Conservation (phyloP, 1,284 basidiomycete species). For the Gomphus sp. region DNA sequence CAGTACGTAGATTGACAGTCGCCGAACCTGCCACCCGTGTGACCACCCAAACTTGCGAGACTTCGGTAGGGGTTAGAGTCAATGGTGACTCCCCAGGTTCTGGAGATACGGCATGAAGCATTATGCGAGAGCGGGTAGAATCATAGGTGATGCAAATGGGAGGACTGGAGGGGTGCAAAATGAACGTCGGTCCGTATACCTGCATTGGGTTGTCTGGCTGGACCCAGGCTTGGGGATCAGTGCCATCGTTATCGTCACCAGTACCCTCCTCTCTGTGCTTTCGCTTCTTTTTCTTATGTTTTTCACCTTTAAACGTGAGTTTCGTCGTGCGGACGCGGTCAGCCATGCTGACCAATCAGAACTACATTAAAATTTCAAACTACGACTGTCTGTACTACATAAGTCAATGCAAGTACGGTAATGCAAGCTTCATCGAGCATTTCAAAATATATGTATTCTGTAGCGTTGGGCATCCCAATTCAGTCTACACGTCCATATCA, state of each 20-base stretch:
- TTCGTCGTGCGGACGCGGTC: slow-evolving; percentile 54
- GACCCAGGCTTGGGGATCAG: slow-evolving; percentile 70
- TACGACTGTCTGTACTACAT: not conserved
- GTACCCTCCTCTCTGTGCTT: slow-evolving; percentile 48
- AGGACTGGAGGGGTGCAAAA: slow-evolving; percentile 69
- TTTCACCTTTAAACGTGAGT: slow-evolving; percentile 84
- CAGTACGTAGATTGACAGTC: slow-evolving; percentile 76
- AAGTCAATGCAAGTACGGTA: too few species aligned
- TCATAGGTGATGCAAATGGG: slow-evolving; percentile 72
- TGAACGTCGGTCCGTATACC: slow-evolving; percentile 77
- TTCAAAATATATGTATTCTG: too few species aligned
- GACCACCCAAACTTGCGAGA: slow-evolving; percentile 82
- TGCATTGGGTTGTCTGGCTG: slow-evolving; percentile 59
- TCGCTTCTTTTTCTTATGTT: slow-evolving; percentile 64
- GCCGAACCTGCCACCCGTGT: slow-evolving; percentile 72
- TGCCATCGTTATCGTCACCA: slow-evolving; percentile 44
- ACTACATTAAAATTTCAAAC: not conserved
- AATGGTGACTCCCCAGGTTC: slow-evolving; percentile 29
- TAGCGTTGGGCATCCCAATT: not conserved
- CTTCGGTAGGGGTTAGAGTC: slow-evolving; percentile 63
- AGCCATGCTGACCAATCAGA: slow-evolving; percentile 26
- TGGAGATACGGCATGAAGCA: slow-evolving; percentile 41
- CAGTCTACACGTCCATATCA: not conserved
- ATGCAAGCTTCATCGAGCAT: too few species aligned
- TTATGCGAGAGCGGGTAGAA: slow-evolving; percentile 63